A percentile compares a stretch with the other conserved stretches of the same genome.
Evolutionary conservation across 768 basidiomycete species (phyloP).

Genomic region (Exsudoporus frostii): DNA sequence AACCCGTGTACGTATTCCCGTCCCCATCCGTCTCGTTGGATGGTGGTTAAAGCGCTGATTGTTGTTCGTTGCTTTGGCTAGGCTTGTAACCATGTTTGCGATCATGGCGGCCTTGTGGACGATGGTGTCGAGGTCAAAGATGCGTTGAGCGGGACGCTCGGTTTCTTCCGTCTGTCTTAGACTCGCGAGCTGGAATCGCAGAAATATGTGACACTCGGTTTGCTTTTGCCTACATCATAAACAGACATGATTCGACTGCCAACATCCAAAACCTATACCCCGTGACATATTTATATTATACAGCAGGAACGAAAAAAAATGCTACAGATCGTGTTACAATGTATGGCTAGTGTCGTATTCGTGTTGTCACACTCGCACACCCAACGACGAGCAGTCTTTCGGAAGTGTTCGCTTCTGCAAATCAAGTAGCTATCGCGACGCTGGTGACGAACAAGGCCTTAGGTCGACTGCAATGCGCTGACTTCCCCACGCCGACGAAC

Average conservation of each 20-base stretch:
- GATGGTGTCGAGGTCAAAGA: slow-evolving; percentile 25
- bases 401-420: slow-evolving; percentile 86
- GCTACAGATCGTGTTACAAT: not conserved
- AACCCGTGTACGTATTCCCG: slow-evolving; percentile 21
- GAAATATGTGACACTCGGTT: no score
- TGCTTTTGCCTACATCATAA: no score
- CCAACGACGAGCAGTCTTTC: slow-evolving; percentile 87
- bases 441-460: slow-evolving; percentile 87
- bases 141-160: not conserved
- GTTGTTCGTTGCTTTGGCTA: not conserved
- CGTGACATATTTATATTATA: not conserved
- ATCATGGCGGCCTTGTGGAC: slow-evolving; percentile 37
- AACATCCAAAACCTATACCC: no score
- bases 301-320: not conserved
- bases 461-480: no score
- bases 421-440: slow-evolving; percentile 83
- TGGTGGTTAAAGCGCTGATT: not conserved
- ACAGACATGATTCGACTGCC: no score
- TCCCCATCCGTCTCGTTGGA: no score
- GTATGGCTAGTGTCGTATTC: slow-evolving; percentile 88
- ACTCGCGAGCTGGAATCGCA: no score
- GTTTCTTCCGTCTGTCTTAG: no score
- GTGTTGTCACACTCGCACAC: slow-evolving; percentile 83
- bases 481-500: no score
- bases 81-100: slow-evolving; percentile 35